A percentile compares a stretch with the other conserved stretches of the same genome.
Evolutionary conservation across 768 basidiomycete genomes (phyloP).

Genomic region (Porpolomopsis calyptriformis): DNA sequence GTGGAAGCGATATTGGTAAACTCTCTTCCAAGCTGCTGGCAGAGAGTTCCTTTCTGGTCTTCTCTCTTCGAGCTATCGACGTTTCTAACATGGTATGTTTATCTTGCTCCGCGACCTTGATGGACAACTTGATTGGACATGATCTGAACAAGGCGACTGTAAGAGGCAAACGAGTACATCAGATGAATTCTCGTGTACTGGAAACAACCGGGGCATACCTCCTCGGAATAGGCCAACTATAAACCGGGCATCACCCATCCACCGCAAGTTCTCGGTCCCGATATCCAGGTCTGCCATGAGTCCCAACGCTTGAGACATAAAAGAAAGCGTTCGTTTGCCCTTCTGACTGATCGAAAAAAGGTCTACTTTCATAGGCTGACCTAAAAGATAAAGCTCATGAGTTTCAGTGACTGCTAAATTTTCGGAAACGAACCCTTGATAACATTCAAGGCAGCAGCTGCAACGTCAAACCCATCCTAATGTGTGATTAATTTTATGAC

Average conservation of each 20-base stretch:
- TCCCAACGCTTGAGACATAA: constrained; percentile 76
- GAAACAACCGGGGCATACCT: constrained; percentile 30
- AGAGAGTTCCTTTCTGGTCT: constrained; percentile 12
- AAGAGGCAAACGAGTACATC: not conserved
- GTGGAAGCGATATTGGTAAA: constrained; percentile 28
- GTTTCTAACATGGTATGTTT: constrained; percentile 59
- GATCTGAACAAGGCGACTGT: constrained; percentile 49
- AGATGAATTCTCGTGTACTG: not conserved
- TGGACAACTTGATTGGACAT: constrained; percentile 62
- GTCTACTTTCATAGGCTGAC: constrained; percentile 65
- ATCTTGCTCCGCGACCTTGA: constrained; percentile 60
- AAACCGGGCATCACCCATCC: constrained; percentile 81
- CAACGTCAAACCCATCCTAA: constrained; percentile 62
- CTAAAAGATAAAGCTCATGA: constrained; percentile 24
- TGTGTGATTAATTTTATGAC: constrained; percentile 3
- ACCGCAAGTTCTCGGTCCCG: constrained; percentile 74
- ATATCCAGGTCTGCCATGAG: constrained; percentile 80
- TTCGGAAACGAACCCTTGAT: constrained; percentile 65
- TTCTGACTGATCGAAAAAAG: constrained; percentile 67
- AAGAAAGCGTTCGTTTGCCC: constrained; percentile 54
- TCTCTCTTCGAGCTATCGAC: constrained; percentile 29
- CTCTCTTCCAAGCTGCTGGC: constrained; percentile 9
- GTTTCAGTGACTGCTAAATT: too few species aligned
- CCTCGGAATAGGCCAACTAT: constrained; percentile 60
- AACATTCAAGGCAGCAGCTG: constrained; percentile 61